Percentiles rank a stretch among this genome's conserved stretches.
phyloP scores from a whole-genome alignment of 2,329 filamentous ascomycete genomes.

The Graphilbum ipis-grandicollis region DNA sequence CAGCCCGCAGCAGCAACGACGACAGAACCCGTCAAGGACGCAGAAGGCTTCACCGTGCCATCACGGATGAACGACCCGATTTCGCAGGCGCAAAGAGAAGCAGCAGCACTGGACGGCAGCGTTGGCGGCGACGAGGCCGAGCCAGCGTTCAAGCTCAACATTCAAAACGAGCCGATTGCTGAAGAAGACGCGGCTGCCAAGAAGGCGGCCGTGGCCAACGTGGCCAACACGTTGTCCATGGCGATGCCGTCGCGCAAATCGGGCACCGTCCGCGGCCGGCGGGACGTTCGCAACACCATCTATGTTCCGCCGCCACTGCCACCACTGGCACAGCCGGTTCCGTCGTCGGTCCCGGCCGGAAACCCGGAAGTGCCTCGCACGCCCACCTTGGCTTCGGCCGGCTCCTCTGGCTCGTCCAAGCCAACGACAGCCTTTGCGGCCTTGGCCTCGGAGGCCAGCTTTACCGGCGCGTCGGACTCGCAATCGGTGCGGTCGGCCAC shows the following conservation, averaged over 20 bases:
- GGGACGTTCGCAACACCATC: slow-evolving; percentile 84
- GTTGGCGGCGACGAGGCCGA: slow-evolving; percentile 39
- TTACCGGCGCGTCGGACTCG: slow-evolving; percentile 54
- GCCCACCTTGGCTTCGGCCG: slow-evolving; percentile 16
- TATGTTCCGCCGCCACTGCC: slow-evolving; percentile 48
- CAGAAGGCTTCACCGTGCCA: slow-evolving; percentile 63
- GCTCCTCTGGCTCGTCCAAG: slow-evolving; percentile 16
- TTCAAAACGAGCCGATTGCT: slow-evolving; percentile 58
- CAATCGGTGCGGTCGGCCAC: slow-evolving; percentile 83
- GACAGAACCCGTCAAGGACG: slow-evolving; percentile 38
- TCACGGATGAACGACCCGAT: slow-evolving; percentile 46
- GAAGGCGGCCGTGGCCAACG: slow-evolving; percentile 55
- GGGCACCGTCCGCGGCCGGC: slow-evolving; percentile 69
- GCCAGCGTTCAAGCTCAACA: slow-evolving; percentile 64
- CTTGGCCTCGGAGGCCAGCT: slow-evolving; percentile 45
- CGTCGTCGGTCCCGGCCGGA: slow-evolving; percentile 5
- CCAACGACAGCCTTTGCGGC: slow-evolving; percentile 33
- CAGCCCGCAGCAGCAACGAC: slow-evolving; percentile 12
- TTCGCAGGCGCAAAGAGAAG: slow-evolving; percentile 55
- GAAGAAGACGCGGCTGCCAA: slow-evolving; percentile 63
- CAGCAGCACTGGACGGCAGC: slow-evolving; percentile 11
- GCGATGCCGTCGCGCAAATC: slow-evolving; percentile 49
- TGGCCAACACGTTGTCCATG: slow-evolving; percentile 54
- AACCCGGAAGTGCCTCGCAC: slow-evolving; percentile 10
- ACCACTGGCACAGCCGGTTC: slow-evolving; percentile 17